phyloP scores from a whole-genome alignment of 352 stramenopile genomes.

The Pseudoperonospora humuli region DNA sequence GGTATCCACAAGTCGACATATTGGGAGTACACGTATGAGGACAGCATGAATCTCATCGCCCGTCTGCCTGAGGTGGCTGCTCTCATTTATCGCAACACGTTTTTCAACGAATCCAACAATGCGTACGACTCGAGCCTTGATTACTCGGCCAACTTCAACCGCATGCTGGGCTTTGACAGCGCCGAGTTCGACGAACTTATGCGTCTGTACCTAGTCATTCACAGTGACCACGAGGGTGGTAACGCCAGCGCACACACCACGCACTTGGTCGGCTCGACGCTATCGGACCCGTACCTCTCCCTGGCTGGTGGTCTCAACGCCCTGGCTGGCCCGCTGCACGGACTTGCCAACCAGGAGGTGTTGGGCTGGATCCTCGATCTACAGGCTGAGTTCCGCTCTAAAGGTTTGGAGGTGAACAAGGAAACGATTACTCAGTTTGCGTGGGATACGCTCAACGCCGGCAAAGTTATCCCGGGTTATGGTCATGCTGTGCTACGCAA shows the following conservation, averaged over 20 bases:
- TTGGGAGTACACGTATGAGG: constrained; percentile 96
- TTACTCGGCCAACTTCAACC: constrained; percentile 98
- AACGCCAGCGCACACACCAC: constrained; percentile 98
- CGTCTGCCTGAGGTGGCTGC: constrained; percentile 95
- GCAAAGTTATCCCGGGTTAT: constrained; percentile 99
- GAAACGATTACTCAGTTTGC: constrained; percentile 99
- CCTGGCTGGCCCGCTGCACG: constrained; percentile 96
- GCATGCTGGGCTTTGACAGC: constrained; percentile 97
- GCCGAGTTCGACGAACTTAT: constrained; percentile 98
- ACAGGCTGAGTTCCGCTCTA: constrained; percentile 93
- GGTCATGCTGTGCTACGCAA: constrained; percentile 97
- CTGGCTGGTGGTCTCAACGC: constrained; percentile 95
- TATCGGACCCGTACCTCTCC: constrained; percentile 97
- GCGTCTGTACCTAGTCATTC: constrained; percentile 98
- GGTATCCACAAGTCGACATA: constrained; percentile 98
- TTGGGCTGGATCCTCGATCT: constrained; percentile 91
- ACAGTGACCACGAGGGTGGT: constrained; percentile 98
- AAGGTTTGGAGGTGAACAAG: constrained; percentile 95
- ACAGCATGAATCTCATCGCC: constrained; percentile 97
- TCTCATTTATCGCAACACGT: constrained; percentile 98
- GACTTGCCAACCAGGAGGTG: constrained; percentile 99
- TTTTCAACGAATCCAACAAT: constrained; percentile 93
- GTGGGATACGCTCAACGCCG: constrained; percentile 97
- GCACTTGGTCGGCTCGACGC: constrained; percentile 95
- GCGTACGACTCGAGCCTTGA: constrained; percentile 93